Conservation (phyloP, 495 filamentous ascomycete genomes). For the Thermothielavioides terrestris region DNA sequence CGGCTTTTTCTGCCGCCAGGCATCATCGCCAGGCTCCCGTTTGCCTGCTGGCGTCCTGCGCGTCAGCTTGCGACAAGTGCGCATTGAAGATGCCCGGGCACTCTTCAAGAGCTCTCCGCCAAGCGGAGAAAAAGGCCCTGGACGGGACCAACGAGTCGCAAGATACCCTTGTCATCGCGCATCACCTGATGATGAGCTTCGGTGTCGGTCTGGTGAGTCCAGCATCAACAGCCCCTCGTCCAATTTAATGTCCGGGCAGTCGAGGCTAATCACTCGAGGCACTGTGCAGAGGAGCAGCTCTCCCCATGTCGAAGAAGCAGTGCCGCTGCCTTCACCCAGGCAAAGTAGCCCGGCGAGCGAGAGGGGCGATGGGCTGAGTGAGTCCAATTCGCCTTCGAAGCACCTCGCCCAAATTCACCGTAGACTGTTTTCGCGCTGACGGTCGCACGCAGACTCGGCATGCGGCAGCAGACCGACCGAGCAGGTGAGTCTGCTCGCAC, state of each 20-base stretch:
- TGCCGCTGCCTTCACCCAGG: background rate
- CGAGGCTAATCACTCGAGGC: slow-evolving; percentile 1
- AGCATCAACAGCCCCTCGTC: background rate
- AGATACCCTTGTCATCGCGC: slow-evolving; percentile 20
- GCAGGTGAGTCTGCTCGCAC: slow-evolving; percentile 6
- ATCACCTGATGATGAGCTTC: slow-evolving; percentile 16
- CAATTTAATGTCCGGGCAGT: background rate
- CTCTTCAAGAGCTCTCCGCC: slow-evolving; percentile 11
- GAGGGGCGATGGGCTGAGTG: background rate
- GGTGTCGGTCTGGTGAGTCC: slow-evolving; percentile 21
- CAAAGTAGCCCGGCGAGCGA: slow-evolving; percentile 2
- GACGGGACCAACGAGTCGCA: slow-evolving; percentile 19
- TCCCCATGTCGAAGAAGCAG: slow-evolving; percentile 9
- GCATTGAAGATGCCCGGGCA: background rate
- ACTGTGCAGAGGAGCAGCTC: slow-evolving; percentile 23
- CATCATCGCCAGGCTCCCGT: background rate
- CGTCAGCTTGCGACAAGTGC: too few relatives aligned
- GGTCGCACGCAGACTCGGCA: background rate
- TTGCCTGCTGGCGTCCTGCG: too few relatives aligned
- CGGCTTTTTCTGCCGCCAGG: background rate
- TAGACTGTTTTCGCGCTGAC: too few relatives aligned
- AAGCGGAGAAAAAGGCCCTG: slow-evolving; percentile 16
- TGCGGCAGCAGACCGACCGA: background rate
- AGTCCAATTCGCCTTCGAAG: background rate
- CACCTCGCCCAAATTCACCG: background rate